phyloP scores from a whole-genome alignment of 805 yeast genomes.

The Yamadazyma takamatsuzukensis region DNA sequence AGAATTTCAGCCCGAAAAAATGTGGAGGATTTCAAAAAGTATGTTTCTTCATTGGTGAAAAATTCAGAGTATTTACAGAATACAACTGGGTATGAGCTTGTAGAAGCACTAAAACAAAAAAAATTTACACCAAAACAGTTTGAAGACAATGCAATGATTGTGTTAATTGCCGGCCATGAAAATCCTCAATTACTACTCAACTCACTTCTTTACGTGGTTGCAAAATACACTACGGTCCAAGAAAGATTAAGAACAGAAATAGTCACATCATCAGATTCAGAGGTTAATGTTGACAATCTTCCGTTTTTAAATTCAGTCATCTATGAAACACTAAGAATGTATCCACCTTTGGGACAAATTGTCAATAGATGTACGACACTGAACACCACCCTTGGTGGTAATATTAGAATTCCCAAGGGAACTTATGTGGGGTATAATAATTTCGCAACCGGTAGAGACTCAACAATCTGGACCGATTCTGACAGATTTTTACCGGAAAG shows the following conservation, averaged over 20 bases:
- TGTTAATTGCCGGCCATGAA: slow-evolving; percentile 62
- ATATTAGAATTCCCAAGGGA: slow-evolving; percentile 45
- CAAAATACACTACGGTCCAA: slow-evolving; percentile 39
- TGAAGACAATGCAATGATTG: slow-evolving; percentile 50
- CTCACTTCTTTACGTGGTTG: slow-evolving; percentile 44
- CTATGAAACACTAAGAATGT: slow-evolving; percentile 46
- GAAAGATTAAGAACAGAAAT: slow-evolving; percentile 19
- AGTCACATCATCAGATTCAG: neutral
- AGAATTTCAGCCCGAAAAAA: slow-evolving; percentile 41
- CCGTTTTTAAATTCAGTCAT: slow-evolving; percentile 33
- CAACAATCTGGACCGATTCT: slow-evolving; percentile 40
- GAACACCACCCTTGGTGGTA: slow-evolving; percentile 34
- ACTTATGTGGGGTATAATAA: slow-evolving; percentile 55
- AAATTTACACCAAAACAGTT: slow-evolving; percentile 44
- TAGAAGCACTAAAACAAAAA: slow-evolving; percentile 34
- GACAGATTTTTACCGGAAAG: slow-evolving; percentile 44
- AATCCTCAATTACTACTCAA: slow-evolving; percentile 53
- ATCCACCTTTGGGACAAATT: slow-evolving; percentile 56
- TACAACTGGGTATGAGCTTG: slow-evolving; percentile 40
- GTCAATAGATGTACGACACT: slow-evolving; percentile 46
- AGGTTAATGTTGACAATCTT: slow-evolving; percentile 2
- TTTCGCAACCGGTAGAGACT: slow-evolving; percentile 47
- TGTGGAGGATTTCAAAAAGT: slow-evolving; percentile 39
- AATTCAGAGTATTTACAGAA: slow-evolving; percentile 8
- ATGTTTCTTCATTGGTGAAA: slow-evolving; percentile 32